Evolutionary conservation across 768 basidiomycete genomes (phyloP).

Genomic region (Suillus clintonianus): DNA sequence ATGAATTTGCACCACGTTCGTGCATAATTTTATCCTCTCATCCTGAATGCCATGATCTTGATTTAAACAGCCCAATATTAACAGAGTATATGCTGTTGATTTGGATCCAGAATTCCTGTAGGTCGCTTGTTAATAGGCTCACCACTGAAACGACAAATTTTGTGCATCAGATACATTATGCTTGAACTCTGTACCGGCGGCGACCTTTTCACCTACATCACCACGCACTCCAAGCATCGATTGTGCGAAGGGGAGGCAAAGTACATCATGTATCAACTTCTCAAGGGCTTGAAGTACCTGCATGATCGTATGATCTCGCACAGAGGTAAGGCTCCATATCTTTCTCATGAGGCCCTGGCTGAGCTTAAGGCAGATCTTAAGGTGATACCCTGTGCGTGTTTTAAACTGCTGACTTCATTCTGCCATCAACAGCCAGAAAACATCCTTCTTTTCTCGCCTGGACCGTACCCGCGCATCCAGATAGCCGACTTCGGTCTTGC

Average conservation of each 20-base stretch:
- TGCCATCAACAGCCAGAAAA: constrained; percentile 67
- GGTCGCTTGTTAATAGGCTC: constrained; percentile 15
- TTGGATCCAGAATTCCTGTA: constrained; percentile 62
- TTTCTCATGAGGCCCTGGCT: constrained; percentile 4
- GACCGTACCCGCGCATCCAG: constrained; percentile 80
- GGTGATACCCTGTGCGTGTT: constrained; percentile 34
- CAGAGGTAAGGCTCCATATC: constrained; percentile 53
- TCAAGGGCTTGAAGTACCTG: constrained; percentile 70
- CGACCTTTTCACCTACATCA: constrained; percentile 86
- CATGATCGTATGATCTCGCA: constrained; percentile 76
- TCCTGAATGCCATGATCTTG: constrained; percentile 3
- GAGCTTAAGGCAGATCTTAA: constrained; percentile 55
- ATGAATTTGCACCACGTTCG: constrained; percentile 71
- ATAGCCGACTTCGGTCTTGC: constrained; percentile 90
- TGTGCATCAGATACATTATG: constrained; percentile 65
- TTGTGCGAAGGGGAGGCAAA: constrained; percentile 82
- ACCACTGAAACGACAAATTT: neutral
- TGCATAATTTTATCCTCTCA: neutral
- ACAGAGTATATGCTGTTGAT: constrained; percentile 72
- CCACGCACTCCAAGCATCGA: constrained; percentile 53
- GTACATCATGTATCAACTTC: constrained; percentile 79
- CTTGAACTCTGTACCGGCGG: constrained; percentile 85
- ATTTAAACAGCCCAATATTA: constrained; percentile 70
- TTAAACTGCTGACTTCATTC: neutral
- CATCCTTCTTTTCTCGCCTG: constrained; percentile 75